Evolutionary conservation across 2,329 filamentous ascomycete genomes (phyloP).

Genomic region (Neopestalotiopsis sp.): DNA sequence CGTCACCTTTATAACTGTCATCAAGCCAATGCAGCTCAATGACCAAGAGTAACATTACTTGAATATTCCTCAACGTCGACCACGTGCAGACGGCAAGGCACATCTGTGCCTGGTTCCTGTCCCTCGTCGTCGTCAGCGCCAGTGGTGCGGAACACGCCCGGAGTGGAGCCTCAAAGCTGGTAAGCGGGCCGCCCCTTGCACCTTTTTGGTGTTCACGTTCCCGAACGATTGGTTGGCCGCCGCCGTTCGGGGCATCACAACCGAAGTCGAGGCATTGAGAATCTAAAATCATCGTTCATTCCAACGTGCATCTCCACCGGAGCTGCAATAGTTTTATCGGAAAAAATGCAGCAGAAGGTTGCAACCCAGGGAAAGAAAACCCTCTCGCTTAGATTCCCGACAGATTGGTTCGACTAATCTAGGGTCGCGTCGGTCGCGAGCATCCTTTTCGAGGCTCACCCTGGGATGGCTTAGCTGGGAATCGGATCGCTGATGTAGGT

Average conservation of each 20-base stretch:
- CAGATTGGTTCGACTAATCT: not conserved
- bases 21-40: not conserved
- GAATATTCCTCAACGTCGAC: not conserved
- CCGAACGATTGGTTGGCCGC: constrained; percentile 12
- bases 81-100: not conserved
- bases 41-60: not conserved
- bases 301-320: not conserved
- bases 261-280: constrained; percentile 5
- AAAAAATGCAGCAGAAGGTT: not conserved
- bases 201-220: constrained; percentile 16
- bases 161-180: not conserved
- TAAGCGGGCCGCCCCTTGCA: constrained; percentile 8
- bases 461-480: not conserved
- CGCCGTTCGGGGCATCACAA: not conserved
- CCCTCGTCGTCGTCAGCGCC: not conserved
- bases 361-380: not conserved
- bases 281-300: constrained; percentile 10
- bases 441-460: not conserved
- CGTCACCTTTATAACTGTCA: not conserved
- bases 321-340: not conserved
- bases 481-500: not conserved
- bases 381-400: not conserved
- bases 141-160: not conserved
- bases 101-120: not conserved
- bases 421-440: not conserved